phyloP scores from a whole-genome alignment of 257 asterid species.

The Nyctanthes arbortristis region DNA sequence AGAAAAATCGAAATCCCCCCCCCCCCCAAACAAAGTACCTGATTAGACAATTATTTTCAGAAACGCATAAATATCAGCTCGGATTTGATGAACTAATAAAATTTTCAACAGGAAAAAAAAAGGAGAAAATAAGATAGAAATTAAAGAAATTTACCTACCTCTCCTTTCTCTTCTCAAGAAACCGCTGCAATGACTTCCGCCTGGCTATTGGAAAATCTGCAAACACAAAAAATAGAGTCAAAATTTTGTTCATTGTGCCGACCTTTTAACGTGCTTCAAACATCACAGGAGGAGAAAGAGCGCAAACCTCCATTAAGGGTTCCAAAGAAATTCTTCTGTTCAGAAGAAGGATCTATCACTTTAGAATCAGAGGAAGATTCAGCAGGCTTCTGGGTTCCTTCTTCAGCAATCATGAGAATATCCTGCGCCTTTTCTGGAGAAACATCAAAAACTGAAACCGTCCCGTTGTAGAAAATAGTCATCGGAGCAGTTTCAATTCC shows the following conservation, averaged over 20 bases:
- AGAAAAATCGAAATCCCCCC: too few species aligned
- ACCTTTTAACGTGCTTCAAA: neutral
- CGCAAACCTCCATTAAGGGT: conserved; percentile 27
- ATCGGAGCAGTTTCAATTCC: conserved; percentile 30
- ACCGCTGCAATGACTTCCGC: conserved; percentile 39
- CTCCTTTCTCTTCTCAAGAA: conserved; percentile 39
- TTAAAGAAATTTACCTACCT: conserved; percentile 22
- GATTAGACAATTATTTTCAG: too few species aligned
- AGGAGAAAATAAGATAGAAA: neutral
- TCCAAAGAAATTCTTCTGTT: conserved; percentile 22
- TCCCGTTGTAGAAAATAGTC: conserved; percentile 49
- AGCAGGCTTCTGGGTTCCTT: conserved; percentile 9
- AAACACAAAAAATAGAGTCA: neutral
- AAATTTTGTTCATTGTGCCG: neutral
- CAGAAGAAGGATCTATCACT: neutral
- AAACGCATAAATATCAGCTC: too few species aligned
- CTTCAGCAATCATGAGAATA: conserved; percentile 33
- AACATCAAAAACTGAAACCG: conserved; percentile 34
- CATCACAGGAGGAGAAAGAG: neutral
- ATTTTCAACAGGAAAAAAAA: too few species aligned
- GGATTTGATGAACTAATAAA: too few species aligned
- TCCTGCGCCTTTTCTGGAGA: conserved; percentile 38
- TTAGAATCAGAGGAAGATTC: conserved; percentile 10
- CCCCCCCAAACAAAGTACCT: too few species aligned
- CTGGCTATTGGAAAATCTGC: conserved; percentile 39